These are phyloP conservation scores for apple (Malus domestica) DNA, from an alignment of 306 rosid species.

Conservation along the genomic window DNA sequence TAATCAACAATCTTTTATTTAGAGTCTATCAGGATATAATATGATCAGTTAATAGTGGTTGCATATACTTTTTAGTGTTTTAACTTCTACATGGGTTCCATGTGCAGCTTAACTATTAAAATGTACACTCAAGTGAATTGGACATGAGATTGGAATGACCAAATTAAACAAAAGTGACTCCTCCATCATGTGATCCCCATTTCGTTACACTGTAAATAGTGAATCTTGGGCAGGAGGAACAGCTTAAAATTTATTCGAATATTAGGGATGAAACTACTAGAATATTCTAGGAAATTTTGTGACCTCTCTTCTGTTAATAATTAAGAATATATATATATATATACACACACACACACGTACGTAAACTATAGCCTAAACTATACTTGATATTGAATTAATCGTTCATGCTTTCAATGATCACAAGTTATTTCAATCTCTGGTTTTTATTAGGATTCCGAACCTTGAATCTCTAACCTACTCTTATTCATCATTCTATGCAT, in stretches of 20 bases:
- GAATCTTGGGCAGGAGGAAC: background rate
- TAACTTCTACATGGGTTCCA: background rate
- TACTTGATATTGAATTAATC: too few relatives aligned
- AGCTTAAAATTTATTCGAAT: background rate
- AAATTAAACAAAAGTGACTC: background rate
- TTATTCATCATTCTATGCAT: too few relatives aligned
- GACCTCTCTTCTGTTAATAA: background rate
- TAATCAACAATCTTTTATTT: too few relatives aligned
- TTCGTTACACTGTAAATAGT: background rate
- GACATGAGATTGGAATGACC: background rate
- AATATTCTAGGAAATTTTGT: background rate
- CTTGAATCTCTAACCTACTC: too few relatives aligned
- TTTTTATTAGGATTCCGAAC: too few relatives aligned
- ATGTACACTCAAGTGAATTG: background rate
- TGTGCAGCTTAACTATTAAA: background rate
- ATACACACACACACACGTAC: too few relatives aligned
- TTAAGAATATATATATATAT: background rate
- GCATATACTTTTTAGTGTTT: background rate
- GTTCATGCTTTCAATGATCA: too few relatives aligned
- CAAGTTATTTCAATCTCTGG: background rate
- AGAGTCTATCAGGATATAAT: background rate
- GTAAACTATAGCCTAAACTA: too few relatives aligned
- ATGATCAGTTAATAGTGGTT: background rate
- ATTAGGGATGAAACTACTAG: background rate
- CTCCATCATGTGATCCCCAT: constrained; percentile 13